Evolutionary conservation across 352 stramenopile genomes (phyloP).

Genomic region (Pythium utonaiense): DNA sequence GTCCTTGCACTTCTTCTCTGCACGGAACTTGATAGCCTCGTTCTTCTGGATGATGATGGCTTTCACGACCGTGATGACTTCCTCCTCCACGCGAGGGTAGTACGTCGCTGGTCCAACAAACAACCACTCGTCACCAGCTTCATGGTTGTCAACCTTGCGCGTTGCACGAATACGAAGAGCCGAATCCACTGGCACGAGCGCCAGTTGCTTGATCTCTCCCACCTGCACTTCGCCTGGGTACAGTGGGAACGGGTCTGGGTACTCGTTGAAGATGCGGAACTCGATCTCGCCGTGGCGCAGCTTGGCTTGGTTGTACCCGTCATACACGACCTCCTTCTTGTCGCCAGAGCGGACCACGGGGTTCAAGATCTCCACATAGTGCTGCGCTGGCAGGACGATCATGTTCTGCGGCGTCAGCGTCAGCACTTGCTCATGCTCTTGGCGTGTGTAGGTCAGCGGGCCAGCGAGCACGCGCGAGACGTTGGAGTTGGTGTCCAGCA

Average conservation of each 20-base stretch:
- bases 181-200: conserved; percentile 52
- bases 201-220: conserved; percentile 49
- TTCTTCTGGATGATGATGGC: conserved; percentile 79
- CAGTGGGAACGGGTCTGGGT: conserved; percentile 72
- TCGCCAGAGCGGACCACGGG: conserved; percentile 51
- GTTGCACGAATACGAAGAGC: conserved; percentile 63
- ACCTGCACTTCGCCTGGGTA: conserved; percentile 68
- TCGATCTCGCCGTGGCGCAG: conserved; percentile 76
- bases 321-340: conserved; percentile 46
- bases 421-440: conserved; percentile 77
- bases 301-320: conserved; percentile 74
- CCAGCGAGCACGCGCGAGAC: conserved; percentile 74
- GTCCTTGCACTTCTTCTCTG: conserved; percentile 79
- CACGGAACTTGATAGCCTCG: conserved; percentile 75
- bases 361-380: conserved; percentile 78
- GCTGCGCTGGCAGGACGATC: conserved; percentile 71
- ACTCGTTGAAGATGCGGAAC: conserved; percentile 71
- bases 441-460: conserved; percentile 73
- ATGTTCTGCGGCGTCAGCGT: conserved; percentile 57
- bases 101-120: conserved; percentile 73
- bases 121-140: conserved; percentile 72
- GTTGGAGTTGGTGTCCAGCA: conserved; percentile 86
- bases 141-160: conserved; percentile 50
- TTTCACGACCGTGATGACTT: conserved; percentile 47
- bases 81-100: conserved; percentile 68